Percentiles rank a stretch among this genome's conserved stretches.
Evolutionary conservation across 768 basidiomycete species (phyloP).

Genomic region (Holtermanniella nyarrowii): DNA sequence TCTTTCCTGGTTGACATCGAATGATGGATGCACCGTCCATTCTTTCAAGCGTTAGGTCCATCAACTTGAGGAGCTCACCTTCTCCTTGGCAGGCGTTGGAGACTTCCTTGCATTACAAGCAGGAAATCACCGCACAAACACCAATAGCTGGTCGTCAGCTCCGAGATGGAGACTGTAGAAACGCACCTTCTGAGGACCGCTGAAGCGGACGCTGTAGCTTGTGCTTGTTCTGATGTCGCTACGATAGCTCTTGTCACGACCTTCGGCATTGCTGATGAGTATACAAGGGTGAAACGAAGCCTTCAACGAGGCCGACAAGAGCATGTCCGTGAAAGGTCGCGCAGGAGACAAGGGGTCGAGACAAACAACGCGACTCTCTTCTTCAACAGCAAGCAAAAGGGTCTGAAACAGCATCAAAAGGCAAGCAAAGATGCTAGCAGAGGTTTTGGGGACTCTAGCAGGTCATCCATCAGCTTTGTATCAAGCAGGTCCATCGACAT

Average conservation of each 20-base stretch:
- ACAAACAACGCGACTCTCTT: no score
- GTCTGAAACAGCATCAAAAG: no score
- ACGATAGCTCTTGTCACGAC: conserved; percentile 80
- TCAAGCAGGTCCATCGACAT: conserved; percentile 41
- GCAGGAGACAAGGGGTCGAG: no score
- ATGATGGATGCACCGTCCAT: conserved; percentile 74
- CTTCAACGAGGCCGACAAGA: no score
- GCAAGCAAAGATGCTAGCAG: conserved; percentile 96
- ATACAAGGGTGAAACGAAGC: not conserved
- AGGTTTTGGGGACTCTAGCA: conserved; percentile 72
- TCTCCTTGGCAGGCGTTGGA: conserved; percentile 36
- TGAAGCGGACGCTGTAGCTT: conserved; percentile 30
- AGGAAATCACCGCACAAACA: conserved; percentile 43
- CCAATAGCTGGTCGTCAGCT: conserved; percentile 23
- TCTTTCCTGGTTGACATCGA: conserved; percentile 56
- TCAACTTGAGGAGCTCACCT: conserved; percentile 18
- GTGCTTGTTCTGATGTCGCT: conserved; percentile 60
- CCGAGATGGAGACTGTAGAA: not conserved
- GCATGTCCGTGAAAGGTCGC: no score
- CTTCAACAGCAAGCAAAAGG: no score
- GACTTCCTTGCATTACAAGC: conserved; percentile 39
- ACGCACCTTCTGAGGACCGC: conserved; percentile 32
- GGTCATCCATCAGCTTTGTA: conserved; percentile 80
- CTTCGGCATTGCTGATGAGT: conserved; percentile 61
- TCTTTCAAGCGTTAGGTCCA: conserved; percentile 57